Conservation (phyloP, 1,284 basidiomycete genomes). For the Moniliophthora roreri region DNA sequence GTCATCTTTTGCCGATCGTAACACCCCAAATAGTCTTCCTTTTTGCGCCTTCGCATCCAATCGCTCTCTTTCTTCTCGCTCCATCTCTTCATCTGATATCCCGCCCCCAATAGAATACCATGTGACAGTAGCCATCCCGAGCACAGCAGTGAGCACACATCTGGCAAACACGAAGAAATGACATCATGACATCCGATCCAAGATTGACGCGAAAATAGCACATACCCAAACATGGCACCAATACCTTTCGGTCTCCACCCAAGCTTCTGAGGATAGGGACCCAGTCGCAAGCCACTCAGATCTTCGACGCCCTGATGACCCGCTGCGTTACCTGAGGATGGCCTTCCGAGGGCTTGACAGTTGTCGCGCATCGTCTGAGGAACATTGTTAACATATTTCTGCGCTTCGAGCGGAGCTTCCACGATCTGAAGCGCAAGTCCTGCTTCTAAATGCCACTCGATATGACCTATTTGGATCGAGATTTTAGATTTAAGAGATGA, state of each 20-base stretch:
- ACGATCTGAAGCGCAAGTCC: conserved; percentile 80
- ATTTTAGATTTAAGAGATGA: background rate
- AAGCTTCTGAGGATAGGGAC: conserved; percentile 68
- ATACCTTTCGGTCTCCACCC: conserved; percentile 86
- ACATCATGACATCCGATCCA: background rate
- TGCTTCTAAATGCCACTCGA: conserved; percentile 79
- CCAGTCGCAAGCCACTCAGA: conserved; percentile 57
- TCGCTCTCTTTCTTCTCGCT: conserved; percentile 59
- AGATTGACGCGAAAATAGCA: conserved; percentile 5
- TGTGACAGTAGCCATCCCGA: conserved; percentile 79
- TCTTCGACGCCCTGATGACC: conserved; percentile 66
- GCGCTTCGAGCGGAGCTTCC: conserved; percentile 69
- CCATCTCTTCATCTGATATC: conserved; percentile 76
- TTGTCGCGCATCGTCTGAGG: conserved; percentile 67
- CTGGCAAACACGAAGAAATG: conserved; percentile 27
- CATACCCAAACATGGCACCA: conserved; percentile 78
- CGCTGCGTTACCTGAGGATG: conserved; percentile 78
- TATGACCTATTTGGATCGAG: conserved; percentile 56
- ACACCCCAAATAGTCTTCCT: conserved; percentile 2
- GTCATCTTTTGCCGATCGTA: too few species aligned
- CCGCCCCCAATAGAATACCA: conserved; percentile 78
- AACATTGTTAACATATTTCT: conserved; percentile 42
- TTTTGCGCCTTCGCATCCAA: conserved; percentile 54
- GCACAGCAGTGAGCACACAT: conserved; percentile 78
- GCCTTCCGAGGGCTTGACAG: conserved; percentile 62